phyloP scores from a whole-genome alignment of 768 basidiomycete species.

The Tricholomella constricta region DNA sequence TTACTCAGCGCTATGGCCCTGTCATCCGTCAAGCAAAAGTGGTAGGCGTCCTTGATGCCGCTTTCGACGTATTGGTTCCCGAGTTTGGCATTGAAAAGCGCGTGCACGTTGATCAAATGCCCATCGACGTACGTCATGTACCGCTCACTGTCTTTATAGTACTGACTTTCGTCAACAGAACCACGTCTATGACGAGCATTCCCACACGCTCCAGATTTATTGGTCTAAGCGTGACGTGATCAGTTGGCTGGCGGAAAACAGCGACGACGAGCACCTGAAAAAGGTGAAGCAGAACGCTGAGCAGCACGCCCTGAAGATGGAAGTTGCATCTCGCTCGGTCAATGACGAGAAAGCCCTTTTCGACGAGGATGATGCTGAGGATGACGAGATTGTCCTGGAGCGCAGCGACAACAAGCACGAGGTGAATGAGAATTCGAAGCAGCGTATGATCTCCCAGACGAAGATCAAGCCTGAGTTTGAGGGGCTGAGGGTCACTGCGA shows the following conservation, averaged over 20 bases:
- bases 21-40: slow-evolving; percentile 96
- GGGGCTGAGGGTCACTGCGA: slow-evolving; percentile 67
- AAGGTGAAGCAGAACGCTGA: slow-evolving; percentile 93
- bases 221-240: slow-evolving; percentile 97
- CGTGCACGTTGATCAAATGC: slow-evolving; percentile 99
- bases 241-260: slow-evolving; percentile 91
- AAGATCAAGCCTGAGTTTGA: slow-evolving; percentile 82
- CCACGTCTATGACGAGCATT: slow-evolving; percentile 94
- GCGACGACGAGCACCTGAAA: slow-evolving; percentile 93
- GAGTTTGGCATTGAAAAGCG: slow-evolving; percentile 99
- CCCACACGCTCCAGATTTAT: slow-evolving; percentile 89
- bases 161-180: slow-evolving; percentile 55
- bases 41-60: slow-evolving; percentile 94
- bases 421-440: slow-evolving; percentile 67
- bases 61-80: slow-evolving; percentile 93
- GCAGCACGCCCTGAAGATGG: slow-evolving; percentile 90
- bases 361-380: slow-evolving; percentile 83
- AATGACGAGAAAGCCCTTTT: slow-evolving; percentile 88
- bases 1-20: slow-evolving; percentile 93
- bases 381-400: slow-evolving; percentile 67
- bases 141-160: background rate
- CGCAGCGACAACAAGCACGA: slow-evolving; percentile 27
- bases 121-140: slow-evolving; percentile 74
- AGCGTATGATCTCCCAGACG: slow-evolving; percentile 74
- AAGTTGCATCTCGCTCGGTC: slow-evolving; percentile 80